A percentile compares a stretch with the other conserved stretches of the same genome.
These are phyloP conservation scores for Exophiala lecanii-corni DNA, from an alignment of 2,329 filamentous ascomycete genomes.

Conservation along the genomic window DNA sequence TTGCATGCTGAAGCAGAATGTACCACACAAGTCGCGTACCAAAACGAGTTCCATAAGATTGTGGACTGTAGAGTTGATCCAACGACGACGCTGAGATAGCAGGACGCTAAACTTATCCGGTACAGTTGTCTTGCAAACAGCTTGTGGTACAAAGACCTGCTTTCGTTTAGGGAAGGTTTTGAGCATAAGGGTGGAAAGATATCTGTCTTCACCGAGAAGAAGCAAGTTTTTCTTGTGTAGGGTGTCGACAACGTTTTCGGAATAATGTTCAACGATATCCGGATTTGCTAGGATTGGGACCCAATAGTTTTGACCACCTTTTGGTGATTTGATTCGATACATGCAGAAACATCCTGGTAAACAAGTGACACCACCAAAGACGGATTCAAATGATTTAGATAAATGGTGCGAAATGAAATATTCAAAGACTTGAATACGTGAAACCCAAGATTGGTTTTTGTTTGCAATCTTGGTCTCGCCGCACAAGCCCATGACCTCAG, in stretches of 20 bases:
- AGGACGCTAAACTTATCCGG: slow-evolving; percentile 89
- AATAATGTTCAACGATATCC: slow-evolving; percentile 98
- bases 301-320: slow-evolving; percentile 99
- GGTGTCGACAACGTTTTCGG: slow-evolving; percentile 97
- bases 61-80: slow-evolving; percentile 99
- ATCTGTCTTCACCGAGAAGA: slow-evolving; percentile 87
- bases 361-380: slow-evolving; percentile 98
- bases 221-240: slow-evolving; percentile 96
- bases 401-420: slow-evolving; percentile 95
- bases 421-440: slow-evolving; percentile 98
- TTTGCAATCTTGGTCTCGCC: slow-evolving; percentile 99
- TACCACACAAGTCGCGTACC: slow-evolving; percentile 92
- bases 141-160: slow-evolving; percentile 96
- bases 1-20: slow-evolving; percentile 99
- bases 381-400: slow-evolving; percentile 94
- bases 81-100: slow-evolving; percentile 88
- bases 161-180: slow-evolving; percentile 98
- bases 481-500: slow-evolving; percentile 97
- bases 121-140: slow-evolving; percentile 97
- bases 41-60: slow-evolving; percentile 97
- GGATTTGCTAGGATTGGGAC: slow-evolving; percentile 97
- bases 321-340: slow-evolving; percentile 99
- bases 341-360: slow-evolving; percentile 99
- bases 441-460: slow-evolving; percentile 90
- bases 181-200: slow-evolving; percentile 94